Evolutionary conservation across 2,329 filamentous ascomycete species (phyloP), one percentile per base, ranked within the genome.

Genomic region (Penicillium crustosum): DNA sequence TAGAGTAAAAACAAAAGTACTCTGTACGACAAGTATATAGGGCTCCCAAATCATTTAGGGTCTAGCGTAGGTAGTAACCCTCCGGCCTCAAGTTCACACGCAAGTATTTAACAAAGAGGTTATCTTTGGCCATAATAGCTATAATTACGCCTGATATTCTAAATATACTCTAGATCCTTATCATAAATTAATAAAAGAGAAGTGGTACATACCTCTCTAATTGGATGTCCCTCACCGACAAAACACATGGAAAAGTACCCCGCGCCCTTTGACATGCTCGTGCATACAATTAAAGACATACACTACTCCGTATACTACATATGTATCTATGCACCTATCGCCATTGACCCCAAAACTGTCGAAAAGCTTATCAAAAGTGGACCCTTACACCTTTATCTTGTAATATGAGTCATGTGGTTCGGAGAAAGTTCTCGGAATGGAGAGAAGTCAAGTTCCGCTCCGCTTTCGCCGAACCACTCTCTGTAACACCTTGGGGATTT

Each of bases 391-490:
- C 29, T 31, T 31, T 42, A 41, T 42, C 31, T 19, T 27, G 19
- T 17, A 19, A 23, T 52, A 36, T 56, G 53, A 56, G 47, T 56
- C 53, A 56, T 52, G 39, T 55, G 53, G 2, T 33, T 39, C 47
- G 53, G 53, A 56, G 38, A 53, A 42, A 51, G 23, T 13, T 8
- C 19, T 44, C 45, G 39, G 33, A 42, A 23, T 45, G 42, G 47
- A 57, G 42, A 31, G 50, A 53, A 2, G 13, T 36, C 15, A 15
- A 47, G 2, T 53, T 53, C 48, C 48, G 39, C 47, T 56, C 53
- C 53, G 53, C 39, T 56, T 56, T 56, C 53, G 53, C 53, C 53
- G 53, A 55, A 48, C 41, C 33, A n/a, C 23, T 23, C 33, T 55
- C 21, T 27, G 23, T 13, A 31, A 5, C n/a, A 44, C 13, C 25